phyloP scores from a whole-genome alignment of 768 basidiomycete species.

The Lentinula guzmanii region DNA sequence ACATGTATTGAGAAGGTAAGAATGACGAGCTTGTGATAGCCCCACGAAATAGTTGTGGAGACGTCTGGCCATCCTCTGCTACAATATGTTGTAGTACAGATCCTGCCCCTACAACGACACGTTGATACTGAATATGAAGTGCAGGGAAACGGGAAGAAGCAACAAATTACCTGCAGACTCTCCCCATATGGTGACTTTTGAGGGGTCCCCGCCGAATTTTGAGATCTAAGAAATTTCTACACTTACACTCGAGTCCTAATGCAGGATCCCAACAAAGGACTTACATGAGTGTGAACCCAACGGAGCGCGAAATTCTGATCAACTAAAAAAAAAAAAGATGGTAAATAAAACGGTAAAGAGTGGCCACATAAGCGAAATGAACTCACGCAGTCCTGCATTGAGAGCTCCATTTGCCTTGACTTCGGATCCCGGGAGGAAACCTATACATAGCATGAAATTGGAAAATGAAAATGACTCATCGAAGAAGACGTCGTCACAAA shows the following conservation, averaged over 20 bases:
- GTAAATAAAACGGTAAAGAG: not conserved
- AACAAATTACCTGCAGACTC: slow-evolving; percentile 19
- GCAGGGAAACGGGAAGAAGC: not conserved
- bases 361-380: not conserved
- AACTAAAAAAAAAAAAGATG: slow-evolving; percentile 16
- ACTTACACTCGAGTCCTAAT: not conserved
- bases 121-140: not conserved
- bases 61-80: slow-evolving; percentile 24
- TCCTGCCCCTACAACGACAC: slow-evolving; percentile 17
- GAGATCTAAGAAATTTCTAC: slow-evolving; percentile 17
- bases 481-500: not conserved
- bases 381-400: slow-evolving; percentile 28
- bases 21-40: slow-evolving; percentile 28
- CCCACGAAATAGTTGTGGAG: slow-evolving; percentile 23
- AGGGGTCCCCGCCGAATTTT: slow-evolving; percentile 27
- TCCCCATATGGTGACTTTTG: slow-evolving; percentile 30
- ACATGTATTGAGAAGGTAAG: slow-evolving; percentile 27
- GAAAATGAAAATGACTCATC: not conserved
- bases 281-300: slow-evolving; percentile 29
- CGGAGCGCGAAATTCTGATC: slow-evolving; percentile 27
- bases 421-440: slow-evolving; percentile 23
- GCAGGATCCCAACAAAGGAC: not conserved
- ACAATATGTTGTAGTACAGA: slow-evolving; percentile 27
- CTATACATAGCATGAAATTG: slow-evolving; percentile 3
- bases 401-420: slow-evolving; percentile 22